Conservation (phyloP, 2,329 filamentous ascomycete genomes). For the Aspergillus carbonarius region DNA sequence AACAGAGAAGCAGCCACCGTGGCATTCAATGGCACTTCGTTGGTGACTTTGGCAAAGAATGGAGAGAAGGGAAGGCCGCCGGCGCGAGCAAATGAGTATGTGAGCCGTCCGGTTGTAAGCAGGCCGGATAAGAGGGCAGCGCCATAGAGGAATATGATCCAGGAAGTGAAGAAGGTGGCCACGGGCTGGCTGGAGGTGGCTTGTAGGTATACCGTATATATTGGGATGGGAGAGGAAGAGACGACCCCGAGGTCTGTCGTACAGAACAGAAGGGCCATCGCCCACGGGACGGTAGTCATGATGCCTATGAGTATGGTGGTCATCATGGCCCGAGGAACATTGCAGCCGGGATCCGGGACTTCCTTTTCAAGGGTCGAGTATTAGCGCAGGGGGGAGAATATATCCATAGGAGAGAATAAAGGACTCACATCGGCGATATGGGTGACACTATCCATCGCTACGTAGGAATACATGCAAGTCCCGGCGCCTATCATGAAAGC, state of each 20-base stretch:
- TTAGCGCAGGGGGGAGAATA: not conserved
- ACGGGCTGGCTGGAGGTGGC: conserved; percentile 13
- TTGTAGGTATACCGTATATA: conserved; percentile 21
- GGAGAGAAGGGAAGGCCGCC: conserved; percentile 18
- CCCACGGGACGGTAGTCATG: conserved; percentile 18
- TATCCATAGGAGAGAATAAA: not conserved
- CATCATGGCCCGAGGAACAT: conserved; percentile 22
- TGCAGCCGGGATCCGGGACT: conserved; percentile 20
- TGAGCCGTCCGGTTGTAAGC: conserved; percentile 11
- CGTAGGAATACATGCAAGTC: conserved; percentile 29
- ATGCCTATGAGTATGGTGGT: conserved; percentile 22
- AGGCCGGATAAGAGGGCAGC: conserved; percentile 30
- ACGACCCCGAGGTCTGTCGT: conserved; percentile 19
- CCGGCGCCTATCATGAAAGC: conserved; percentile 23
- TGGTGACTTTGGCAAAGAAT: conserved; percentile 17
- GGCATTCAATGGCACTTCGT: conserved; percentile 40
- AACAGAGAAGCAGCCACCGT: conserved; percentile 46
- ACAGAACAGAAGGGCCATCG: conserved; percentile 21
- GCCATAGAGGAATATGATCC: conserved; percentile 38
- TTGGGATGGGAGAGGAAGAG: conserved; percentile 16
- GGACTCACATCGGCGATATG: conserved; percentile 24
- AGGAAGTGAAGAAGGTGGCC: conserved; percentile 19
- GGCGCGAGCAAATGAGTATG: conserved; percentile 14
- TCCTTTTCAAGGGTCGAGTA: conserved; percentile 7
- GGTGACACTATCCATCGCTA: conserved; percentile 23